These are phyloP conservation scores for Dendrobium catenatum DNA, from an alignment of 106 monocot species.

Conservation along the genomic window DNA sequence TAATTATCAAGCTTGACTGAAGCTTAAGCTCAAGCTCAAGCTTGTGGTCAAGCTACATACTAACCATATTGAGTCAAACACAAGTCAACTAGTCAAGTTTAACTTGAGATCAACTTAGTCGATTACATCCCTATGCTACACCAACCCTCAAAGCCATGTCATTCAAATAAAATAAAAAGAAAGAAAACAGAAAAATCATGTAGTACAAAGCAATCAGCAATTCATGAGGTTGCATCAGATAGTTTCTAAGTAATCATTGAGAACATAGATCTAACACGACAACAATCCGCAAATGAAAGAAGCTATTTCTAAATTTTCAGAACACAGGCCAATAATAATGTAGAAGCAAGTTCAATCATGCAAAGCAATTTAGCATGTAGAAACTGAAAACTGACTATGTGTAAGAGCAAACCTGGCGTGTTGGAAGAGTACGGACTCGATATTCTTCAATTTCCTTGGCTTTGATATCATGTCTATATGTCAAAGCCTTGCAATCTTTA, in stretches of 20 bases:
- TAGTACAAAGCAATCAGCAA: background rate
- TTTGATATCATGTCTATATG: constrained; percentile 80
- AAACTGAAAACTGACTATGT: background rate
- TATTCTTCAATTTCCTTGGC: constrained; percentile 72
- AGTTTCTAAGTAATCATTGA: background rate
- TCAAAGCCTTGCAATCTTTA: constrained; percentile 80
- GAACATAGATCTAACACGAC: background rate
- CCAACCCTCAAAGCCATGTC: background rate
- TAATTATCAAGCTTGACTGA: no score
- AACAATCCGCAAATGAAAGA: background rate
- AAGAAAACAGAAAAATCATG: no score
- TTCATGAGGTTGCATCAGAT: background rate
- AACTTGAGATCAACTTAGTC: no score
- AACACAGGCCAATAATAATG: background rate
- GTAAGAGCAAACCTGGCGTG: constrained; percentile 54
- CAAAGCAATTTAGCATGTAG: background rate
- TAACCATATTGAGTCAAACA: no score
- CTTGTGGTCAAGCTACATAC: no score
- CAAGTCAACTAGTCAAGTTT: no score
- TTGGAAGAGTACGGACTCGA: constrained; percentile 63
- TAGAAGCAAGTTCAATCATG: background rate
- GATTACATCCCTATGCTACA: no score
- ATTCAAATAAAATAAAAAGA: background rate
- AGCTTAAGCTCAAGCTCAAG: no score
- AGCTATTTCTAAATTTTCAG: background rate